Evolutionary conservation across 179 eudicot species (phyloP).

Genomic region (Nepenthes alata): DNA sequence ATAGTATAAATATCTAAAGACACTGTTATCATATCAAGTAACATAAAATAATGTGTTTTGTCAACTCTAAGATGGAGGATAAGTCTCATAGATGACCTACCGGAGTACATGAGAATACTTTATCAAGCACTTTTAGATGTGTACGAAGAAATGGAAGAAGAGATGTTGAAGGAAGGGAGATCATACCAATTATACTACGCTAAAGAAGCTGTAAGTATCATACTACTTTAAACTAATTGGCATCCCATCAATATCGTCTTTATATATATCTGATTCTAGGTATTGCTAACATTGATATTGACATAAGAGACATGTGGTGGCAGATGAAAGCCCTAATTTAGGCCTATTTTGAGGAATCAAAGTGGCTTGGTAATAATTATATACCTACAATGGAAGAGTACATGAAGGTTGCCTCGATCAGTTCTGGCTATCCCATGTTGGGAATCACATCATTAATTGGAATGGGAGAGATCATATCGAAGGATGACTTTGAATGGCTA

Average conservation of each 20-base stretch:
- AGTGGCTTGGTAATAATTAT: background rate
- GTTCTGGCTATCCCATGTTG: slow-evolving; percentile 1
- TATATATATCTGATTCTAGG: no score
- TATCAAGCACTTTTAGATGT: slow-evolving; percentile 1
- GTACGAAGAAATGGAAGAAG: slow-evolving; percentile 8
- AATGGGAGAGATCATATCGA: slow-evolving; percentile 1
- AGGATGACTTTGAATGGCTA: slow-evolving; percentile 21
- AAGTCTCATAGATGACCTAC: slow-evolving; percentile 3
- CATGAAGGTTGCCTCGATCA: background rate
- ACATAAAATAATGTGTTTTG: no score
- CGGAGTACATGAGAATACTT: slow-evolving; percentile 3
- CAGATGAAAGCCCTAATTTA: background rate
- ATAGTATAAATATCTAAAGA: no score
- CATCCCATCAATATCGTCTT: no score
- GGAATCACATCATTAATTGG: slow-evolving; percentile 3
- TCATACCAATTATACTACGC: slow-evolving; percentile 1
- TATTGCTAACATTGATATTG: no score
- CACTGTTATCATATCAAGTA: no score
- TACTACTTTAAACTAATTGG: no score
- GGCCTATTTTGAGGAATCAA: slow-evolving; percentile 7
- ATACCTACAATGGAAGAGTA: slow-evolving; percentile 5
- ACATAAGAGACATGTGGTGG: background rate
- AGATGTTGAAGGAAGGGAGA: slow-evolving; percentile 4
- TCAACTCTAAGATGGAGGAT: slow-evolving; percentile 11
- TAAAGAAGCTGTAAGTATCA: slow-evolving; percentile 10